Base-by-base conservation (phyloP, 441 rosid genomes). In the Jatropha multifida region DNA sequence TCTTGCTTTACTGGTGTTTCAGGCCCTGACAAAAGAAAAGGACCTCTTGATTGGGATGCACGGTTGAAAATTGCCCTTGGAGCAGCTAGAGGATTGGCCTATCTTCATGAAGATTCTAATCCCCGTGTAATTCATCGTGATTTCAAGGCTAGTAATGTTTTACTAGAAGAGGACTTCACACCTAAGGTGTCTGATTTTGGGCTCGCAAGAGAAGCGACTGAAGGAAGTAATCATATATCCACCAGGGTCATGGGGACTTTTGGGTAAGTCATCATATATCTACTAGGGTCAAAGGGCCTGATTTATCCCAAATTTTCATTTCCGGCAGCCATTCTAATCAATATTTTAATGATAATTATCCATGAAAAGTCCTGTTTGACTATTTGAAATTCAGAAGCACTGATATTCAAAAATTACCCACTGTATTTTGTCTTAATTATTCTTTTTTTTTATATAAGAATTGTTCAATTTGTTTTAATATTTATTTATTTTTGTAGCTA, bases 111-210 rank as follows among this genome's bases (percentile, higher is more conserved):
- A 85, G 99, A 95, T 85, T 95, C 99, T 54, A 95, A 90, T 59
- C 99, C 99, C 69, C 94, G 97, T 58, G 98, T 95, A 59, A 95
- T 95, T 78, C 99, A 95, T 83, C 84, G 99, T 51, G 99, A 95
- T 87, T 95, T 95, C 81, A 95, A 95, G 89, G 97, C 98, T 81
- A 93, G 99, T 79, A 95, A 95, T 79, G 93, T 95, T 76, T 85
- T 95, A 66, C 84, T 95, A 70, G 95, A 93, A 81, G 88, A 85
- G 69, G 96, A 95, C 82, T 95, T 92, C 86, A 95, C 96, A 49
- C 95, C 99, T 14, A 95, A 93, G 86, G 99, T 95, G 78, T 95
- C 99, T 59, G 99, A 95, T 86, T 95, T 95, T 77, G 99, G 99
- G 78, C 80, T 95, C 85, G 99, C 99, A 4, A 93, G 93, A 83